These are phyloP conservation scores for Oryza glaberrima DNA, from an alignment of 176 grass and related monocot species.

Conservation along the genomic window DNA sequence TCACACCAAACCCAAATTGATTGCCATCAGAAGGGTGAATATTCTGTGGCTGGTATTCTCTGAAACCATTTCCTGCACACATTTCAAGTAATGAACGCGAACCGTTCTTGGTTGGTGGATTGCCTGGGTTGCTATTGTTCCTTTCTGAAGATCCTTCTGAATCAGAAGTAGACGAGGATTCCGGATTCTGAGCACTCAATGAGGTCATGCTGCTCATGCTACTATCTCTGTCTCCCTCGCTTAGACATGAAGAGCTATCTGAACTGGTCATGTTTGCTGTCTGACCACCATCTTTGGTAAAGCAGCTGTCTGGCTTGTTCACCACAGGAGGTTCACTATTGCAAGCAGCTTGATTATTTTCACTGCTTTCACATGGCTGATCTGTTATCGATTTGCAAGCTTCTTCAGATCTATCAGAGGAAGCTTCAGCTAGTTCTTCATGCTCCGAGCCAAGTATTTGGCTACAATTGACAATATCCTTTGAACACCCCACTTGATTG, in stretches of 20 bases:
- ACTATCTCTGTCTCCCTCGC: conserved; percentile 72
- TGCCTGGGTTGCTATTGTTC: conserved; percentile 36
- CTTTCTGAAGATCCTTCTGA: conserved; percentile 71
- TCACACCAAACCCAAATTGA: conserved; percentile 25
- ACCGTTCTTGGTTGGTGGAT: conserved; percentile 34
- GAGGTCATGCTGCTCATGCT: conserved; percentile 70
- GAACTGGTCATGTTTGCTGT: conserved; percentile 48
- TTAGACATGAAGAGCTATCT: conserved; percentile 77
- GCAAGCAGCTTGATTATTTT: conserved; percentile 30
- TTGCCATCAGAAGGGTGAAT: conserved; percentile 28
- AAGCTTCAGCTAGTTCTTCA: conserved; percentile 31
- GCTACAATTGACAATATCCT: conserved; percentile 7
- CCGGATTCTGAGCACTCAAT: conserved; percentile 63
- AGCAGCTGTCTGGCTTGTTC: conserved; percentile 39
- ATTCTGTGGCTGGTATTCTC: conserved; percentile 45
- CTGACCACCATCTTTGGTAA: conserved; percentile 36
- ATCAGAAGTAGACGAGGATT: conserved; percentile 80
- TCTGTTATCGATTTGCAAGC: conserved; percentile 24
- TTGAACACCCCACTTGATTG: conserved; percentile 32
- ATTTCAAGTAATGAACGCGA: conserved; percentile 49
- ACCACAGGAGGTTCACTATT: conserved; percentile 3
- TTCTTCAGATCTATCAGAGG: conserved; percentile 40
- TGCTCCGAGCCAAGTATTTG: conserved; percentile 11
- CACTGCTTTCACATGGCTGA: conserved; percentile 20
- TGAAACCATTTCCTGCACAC: conserved; percentile 47